Evolutionary conservation across 306 rosid species (phyloP), one percentile per base, ranked within the genome.

Genomic region (Heteromeles arbutifolia): DNA sequence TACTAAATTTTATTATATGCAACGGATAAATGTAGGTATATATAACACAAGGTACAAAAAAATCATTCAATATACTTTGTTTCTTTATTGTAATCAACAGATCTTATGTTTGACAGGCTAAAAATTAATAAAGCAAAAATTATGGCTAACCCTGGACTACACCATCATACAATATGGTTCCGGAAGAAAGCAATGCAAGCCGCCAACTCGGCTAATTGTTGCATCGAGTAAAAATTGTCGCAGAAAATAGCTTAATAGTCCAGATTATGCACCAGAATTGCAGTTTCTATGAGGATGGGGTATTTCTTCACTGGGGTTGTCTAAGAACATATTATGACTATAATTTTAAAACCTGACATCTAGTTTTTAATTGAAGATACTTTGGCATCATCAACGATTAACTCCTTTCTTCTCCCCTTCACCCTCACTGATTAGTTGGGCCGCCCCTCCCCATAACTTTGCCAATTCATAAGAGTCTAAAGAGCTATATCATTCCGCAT

Each of bases 161-260:
- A 21, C 9, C 50, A 58, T 78, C 57, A 66, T 71, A 6, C 29
- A 11, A 64, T 53, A 79, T 11, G 25, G 62, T 67, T 45, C 29
- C 8, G 29, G 62, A 39, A 80, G 59, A 69, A 61, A 65, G 50
- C 43, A 71, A 76, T 44, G 58, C 45, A 70, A 52, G 65, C 50
- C n/a, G 18, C 45, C 24, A 31, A 61, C 52, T n/a, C 31, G 0
- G 43, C 17, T 24, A 59, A 70, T 15, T 62, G 24, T 17, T 48
- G 76, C 58, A 50, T 17, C 21, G 3, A 0, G 71, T 31, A 15
- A 28, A 10, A 31, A 75, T 15, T 25, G 28, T n/a, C 64, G 50
- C 48, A 26, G 10, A 77, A 14, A 15, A 29, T 70, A 67, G 44
- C 18, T 45, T 11, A 59, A 25, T 8, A 26, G 39, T 48, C 31